Evolutionary conservation across 1,284 basidiomycete species (phyloP), one percentile per base, ranked within the genome.

Genomic region (Fomes fomentarius): DNA sequence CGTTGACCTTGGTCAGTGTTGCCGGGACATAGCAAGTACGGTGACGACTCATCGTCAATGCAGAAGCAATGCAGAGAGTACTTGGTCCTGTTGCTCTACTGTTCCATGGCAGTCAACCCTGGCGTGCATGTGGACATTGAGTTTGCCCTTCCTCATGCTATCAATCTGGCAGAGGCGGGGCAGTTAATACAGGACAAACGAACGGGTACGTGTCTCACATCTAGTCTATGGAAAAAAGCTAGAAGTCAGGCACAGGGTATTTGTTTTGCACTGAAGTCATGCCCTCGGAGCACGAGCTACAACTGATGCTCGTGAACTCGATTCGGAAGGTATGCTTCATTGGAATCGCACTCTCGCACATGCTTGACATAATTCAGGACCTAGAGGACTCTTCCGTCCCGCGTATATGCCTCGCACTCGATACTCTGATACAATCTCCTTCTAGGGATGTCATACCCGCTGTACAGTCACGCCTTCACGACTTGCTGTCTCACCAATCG

Each of bases 301-400:
- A 83, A 54, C 74, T 93, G n/a, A 90, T 93, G 89, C 74, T 93
- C 12, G 84, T 93, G 40, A 93, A 93, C 60, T 91, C 90, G 1
- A 65, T 91, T 35, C 84, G 89, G 57, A 92, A 92, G 78, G 89
- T 85, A 61, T 24, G 50, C 47, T 14, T 31, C 11, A 31, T 41
- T 6, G 17, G 42, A 47, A 53, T 30, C 57, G 21, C 26, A 17
- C 40, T 21, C 50, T 35, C 8, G 38, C 22, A 48, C 54, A 33
- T 52, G 34, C 45, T 4, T 57, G 31, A 46, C n/a, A n/a, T 46
- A 11, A 26, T 47, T 24, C 52, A 90, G 90, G 87, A 92, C 66
- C 65, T 93, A 31, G 85, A 89, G 66, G 81, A 80, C 56, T 54
- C 73, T 2, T 71, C 75, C 4, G 61, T 80, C 25, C 64, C 82